phyloP scores from a whole-genome alignment of 441 rosid species.

The Euphorbia schlechtendalii region DNA sequence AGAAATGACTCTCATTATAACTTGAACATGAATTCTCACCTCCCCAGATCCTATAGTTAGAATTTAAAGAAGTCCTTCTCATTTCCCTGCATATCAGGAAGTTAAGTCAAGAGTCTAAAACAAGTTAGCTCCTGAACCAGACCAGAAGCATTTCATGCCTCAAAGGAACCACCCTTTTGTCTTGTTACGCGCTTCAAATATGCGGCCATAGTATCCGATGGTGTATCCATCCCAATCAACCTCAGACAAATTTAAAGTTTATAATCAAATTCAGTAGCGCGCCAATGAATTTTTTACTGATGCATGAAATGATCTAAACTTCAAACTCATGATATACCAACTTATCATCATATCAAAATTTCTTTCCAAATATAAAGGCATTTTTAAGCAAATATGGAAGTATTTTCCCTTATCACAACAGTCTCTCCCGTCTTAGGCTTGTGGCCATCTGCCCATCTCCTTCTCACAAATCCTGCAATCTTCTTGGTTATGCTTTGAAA shows the following conservation, averaged over 20 bases:
- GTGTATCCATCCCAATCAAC: conserved; percentile 99
- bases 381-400: background rate
- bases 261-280: background rate
- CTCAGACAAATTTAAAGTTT: conserved; percentile 28
- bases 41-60: conserved; percentile 62
- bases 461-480: conserved; percentile 68
- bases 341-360: background rate
- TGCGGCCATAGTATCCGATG: conserved; percentile 96
- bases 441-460: conserved; percentile 86
- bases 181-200: conserved; percentile 98
- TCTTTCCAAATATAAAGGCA: conserved; percentile 1
- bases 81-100: conserved; percentile 58
- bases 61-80: conserved; percentile 85
- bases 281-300: background rate
- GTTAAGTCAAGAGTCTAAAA: conserved; percentile 9
- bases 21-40: conserved; percentile 27
- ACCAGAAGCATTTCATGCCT: conserved; percentile 42
- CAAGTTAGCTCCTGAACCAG: conserved; percentile 11
- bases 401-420: conserved; percentile 56
- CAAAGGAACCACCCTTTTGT: conserved; percentile 95
- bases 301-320: background rate
- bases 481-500: no score
- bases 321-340: background rate
- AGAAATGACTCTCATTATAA: background rate
- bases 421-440: conserved; percentile 68